Evolutionary conservation across 345 rosid species (phyloP).

Genomic region (Arabis hirsuta): DNA sequence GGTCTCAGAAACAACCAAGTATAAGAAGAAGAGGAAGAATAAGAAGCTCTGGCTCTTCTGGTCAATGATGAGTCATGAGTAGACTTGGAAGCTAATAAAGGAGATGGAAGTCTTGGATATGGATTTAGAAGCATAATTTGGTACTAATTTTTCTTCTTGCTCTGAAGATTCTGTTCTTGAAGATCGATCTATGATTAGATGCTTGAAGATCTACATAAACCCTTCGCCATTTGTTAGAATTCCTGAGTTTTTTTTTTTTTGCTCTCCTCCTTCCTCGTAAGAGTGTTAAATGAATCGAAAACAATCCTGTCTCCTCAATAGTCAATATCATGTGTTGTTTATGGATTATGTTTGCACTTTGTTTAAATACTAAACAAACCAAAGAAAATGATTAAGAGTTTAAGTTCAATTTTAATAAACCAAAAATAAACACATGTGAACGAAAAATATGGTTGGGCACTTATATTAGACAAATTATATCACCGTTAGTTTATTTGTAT

Average conservation of each 20-base stretch:
- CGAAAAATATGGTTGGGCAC: too few species aligned
- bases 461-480: too few species aligned
- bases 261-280: constrained; percentile 16
- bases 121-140: constrained; percentile 28
- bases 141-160: not conserved
- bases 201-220: constrained; percentile 16
- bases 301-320: constrained; percentile 18
- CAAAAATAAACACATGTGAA: too few species aligned
- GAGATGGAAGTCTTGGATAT: constrained; percentile 34
- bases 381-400: too few species aligned
- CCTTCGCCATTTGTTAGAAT: constrained; percentile 4
- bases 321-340: not conserved
- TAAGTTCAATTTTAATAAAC: too few species aligned
- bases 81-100: constrained; percentile 24
- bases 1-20: constrained; percentile 24
- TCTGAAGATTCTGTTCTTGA: not conserved
- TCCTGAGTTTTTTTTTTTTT: not conserved
- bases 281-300: constrained; percentile 7
- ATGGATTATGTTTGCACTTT: not conserved
- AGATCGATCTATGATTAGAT: constrained; percentile 5
- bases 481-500: too few species aligned
- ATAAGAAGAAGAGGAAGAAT: not conserved
- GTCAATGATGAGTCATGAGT: constrained; percentile 14
- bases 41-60: constrained; percentile 29
- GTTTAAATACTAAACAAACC: too few species aligned